These are phyloP conservation scores for Fusarium palustre DNA, from an alignment of 2,329 filamentous ascomycete species.

Conservation along the genomic window DNA sequence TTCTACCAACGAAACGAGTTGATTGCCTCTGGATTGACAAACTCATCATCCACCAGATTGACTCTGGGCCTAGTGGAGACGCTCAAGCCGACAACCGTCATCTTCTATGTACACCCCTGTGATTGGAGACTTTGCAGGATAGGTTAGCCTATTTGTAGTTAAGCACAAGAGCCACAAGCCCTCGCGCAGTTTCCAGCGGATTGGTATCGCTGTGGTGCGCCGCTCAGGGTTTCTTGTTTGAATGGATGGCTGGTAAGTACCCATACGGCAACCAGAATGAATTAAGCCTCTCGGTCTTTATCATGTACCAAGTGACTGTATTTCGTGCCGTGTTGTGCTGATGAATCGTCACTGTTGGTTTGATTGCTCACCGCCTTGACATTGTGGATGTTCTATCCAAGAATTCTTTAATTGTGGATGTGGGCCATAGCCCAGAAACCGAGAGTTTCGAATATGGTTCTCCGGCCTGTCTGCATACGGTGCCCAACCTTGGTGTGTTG, in stretches of 20 bases:
- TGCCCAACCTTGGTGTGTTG: constrained; percentile 32
- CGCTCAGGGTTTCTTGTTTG: constrained; percentile 30
- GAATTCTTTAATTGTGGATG: constrained; percentile 15
- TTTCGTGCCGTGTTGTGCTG: constrained; percentile 6
- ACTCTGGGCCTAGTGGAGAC: constrained; percentile 27
- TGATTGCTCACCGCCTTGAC: constrained; percentile 23
- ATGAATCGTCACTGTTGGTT: background rate
- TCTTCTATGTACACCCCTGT: constrained; percentile 36
- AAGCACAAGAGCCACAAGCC: constrained; percentile 37
- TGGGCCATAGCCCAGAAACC: constrained; percentile 26
- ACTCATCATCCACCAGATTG: constrained; percentile 32
- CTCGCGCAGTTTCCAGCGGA: constrained; percentile 34
- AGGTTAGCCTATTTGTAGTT: constrained; percentile 37
- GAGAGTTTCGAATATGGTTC: constrained; percentile 35
- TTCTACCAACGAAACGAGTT: constrained; percentile 22
- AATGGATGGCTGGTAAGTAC: background rate
- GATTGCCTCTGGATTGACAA: constrained; percentile 35
- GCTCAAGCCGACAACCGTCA: constrained; percentile 14
- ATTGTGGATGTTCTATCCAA: constrained; percentile 18
- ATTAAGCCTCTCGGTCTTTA: constrained; percentile 10
- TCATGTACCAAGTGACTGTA: constrained; percentile 1
- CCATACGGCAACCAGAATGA: background rate
- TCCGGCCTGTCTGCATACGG: constrained; percentile 22
- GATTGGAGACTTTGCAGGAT: constrained; percentile 23
- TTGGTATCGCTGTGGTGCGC: constrained; percentile 33